Conservation (phyloP, 164 flowering plant genomes). For the Vitis cinerea region DNA sequence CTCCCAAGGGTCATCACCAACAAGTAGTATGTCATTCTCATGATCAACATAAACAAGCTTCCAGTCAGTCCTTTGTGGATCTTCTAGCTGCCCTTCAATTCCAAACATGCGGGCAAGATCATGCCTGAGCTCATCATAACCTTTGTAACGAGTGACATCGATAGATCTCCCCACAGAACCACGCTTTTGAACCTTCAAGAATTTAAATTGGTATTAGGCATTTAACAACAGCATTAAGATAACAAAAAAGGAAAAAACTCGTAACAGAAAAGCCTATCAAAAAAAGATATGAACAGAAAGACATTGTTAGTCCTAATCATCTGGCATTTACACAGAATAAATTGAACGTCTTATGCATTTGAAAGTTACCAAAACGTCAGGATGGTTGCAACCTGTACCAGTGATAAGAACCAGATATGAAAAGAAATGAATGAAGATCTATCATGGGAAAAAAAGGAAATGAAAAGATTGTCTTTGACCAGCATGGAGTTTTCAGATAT, state of each 20-base stretch:
- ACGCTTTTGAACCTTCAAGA: constrained; percentile 82
- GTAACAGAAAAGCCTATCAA: no score
- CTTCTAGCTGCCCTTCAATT: constrained; percentile 92
- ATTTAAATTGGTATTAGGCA: constrained; percentile 1
- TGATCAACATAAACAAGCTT: constrained; percentile 88
- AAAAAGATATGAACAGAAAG: background rate
- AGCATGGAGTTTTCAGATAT: no score
- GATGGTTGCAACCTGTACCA: no score
- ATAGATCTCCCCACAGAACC: constrained; percentile 94
- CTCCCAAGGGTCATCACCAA: constrained; percentile 99
- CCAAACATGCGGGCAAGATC: constrained; percentile 93
- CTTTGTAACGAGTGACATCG: constrained; percentile 78
- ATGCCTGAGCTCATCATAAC: constrained; percentile 79
- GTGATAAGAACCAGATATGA: no score
- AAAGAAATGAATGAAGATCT: no score
- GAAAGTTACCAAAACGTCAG: no score
- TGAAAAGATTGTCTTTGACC: no score
- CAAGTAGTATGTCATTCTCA: constrained; percentile 86
- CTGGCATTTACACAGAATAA: no score
- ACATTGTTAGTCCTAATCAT: background rate
- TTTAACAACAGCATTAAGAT: background rate
- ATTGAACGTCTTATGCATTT: no score
- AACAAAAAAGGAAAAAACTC: background rate
- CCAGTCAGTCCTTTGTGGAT: constrained; percentile 81
- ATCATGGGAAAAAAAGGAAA: no score